Evolutionary conservation across 192 early-diverging fungal genomes (phyloP).

Genomic region (Podila epicladia): DNA sequence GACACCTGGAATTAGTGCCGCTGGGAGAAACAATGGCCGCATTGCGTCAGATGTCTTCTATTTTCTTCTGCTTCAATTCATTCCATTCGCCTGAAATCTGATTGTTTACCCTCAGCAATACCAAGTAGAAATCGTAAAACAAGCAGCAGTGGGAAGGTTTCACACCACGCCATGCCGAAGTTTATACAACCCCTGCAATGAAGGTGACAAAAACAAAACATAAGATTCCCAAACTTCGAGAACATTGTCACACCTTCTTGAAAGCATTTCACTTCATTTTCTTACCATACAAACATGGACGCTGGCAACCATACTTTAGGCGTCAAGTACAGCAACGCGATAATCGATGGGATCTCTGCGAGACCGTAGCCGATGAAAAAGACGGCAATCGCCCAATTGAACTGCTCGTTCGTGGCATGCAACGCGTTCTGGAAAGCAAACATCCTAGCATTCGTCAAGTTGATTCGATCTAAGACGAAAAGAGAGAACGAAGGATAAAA

Average conservation of each 20-base stretch:
- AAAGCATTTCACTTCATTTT: not conserved
- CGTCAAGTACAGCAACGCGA: constrained; percentile 20
- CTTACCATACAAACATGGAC: constrained; percentile 40
- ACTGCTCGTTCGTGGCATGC: constrained; percentile 25
- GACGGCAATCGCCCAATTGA: constrained; percentile 25
- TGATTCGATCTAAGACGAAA: constrained; percentile 11
- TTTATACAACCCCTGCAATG: constrained; percentile 28
- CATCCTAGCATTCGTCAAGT: constrained; percentile 35
- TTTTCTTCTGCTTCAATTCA: constrained; percentile 32
- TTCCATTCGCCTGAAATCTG: no score
- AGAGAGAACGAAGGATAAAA: not conserved
- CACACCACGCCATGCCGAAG: constrained; percentile 27
- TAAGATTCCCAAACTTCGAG: not conserved
- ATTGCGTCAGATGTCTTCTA: no score
- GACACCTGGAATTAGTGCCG: constrained; percentile 66
- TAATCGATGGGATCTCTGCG: constrained; percentile 31
- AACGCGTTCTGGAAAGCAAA: constrained; percentile 28
- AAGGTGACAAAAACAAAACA: not conserved
- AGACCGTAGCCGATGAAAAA: constrained; percentile 35
- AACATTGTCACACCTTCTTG: not conserved
- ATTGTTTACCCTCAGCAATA: constrained; percentile 8
- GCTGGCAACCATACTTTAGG: constrained; percentile 40
- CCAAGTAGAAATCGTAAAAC: constrained; percentile 19
- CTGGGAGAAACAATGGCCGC: not conserved
- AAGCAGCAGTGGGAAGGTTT: constrained; percentile 6